phyloP scores from a whole-genome alignment of 495 filamentous ascomycete species.

The Jackrogersella multiformis region DNA sequence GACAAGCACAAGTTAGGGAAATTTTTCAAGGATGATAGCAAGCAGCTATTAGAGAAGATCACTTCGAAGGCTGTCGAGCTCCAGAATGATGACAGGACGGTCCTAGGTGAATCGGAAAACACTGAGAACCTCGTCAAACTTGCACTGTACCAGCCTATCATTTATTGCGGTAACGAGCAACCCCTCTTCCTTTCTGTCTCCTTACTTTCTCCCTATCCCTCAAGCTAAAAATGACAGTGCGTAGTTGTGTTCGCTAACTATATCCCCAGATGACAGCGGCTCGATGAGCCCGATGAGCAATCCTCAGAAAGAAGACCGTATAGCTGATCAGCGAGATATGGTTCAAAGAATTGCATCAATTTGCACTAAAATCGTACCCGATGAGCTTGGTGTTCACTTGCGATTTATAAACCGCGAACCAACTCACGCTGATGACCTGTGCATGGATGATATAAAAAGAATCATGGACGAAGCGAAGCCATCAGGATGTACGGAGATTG shows the following conservation, averaged over 20 bases:
- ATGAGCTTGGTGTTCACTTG: slow-evolving; percentile 31
- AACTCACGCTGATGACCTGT: slow-evolving; percentile 4
- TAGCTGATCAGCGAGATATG: slow-evolving; percentile 27
- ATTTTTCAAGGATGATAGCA: slow-evolving; percentile 20
- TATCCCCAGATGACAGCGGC: slow-evolving; percentile 25
- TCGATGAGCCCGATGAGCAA: slow-evolving; percentile 30
- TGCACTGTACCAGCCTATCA: slow-evolving; percentile 33
- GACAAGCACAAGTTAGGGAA: slow-evolving; percentile 23
- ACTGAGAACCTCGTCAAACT: slow-evolving; percentile 28
- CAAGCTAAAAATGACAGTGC: not conserved
- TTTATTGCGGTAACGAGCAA: slow-evolving; percentile 32
- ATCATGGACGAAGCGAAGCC: slow-evolving; percentile 18
- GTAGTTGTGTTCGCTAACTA: slow-evolving; percentile 3
- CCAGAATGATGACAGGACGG: slow-evolving; percentile 9
- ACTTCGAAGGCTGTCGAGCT: slow-evolving; percentile 28
- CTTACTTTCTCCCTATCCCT: not conserved
- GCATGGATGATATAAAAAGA: slow-evolving; percentile 3
- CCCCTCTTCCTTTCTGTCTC: no score
- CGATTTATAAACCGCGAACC: slow-evolving; percentile 30
- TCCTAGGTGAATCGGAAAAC: slow-evolving; percentile 20
- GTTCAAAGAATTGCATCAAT: slow-evolving; percentile 27
- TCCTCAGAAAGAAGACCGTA: slow-evolving; percentile 18
- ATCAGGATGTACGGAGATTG: slow-evolving; percentile 26
- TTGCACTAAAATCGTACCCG: slow-evolving; percentile 34
- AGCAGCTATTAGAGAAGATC: slow-evolving; percentile 21